Conservation (phyloP, 768 basidiomycete species). For the Tylopilus rubrobrunneus region DNA sequence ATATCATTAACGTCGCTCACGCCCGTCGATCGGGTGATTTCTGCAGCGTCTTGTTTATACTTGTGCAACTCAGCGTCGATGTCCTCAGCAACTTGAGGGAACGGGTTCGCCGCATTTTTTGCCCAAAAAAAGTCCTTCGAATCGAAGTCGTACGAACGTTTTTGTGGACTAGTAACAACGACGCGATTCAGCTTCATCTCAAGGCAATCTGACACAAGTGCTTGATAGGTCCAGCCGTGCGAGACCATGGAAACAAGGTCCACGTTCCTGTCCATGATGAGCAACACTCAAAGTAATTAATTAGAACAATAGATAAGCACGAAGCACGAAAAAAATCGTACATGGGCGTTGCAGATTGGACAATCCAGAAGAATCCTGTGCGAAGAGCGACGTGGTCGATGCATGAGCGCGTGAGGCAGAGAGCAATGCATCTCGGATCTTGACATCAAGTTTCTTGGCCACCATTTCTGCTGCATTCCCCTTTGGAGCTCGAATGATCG, state of each 20-base stretch:
- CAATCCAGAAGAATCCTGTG: constrained; percentile 77
- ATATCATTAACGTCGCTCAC: constrained; percentile 96
- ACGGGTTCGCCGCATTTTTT: constrained; percentile 92
- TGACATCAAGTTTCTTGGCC: constrained; percentile 91
- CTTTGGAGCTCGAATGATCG: constrained; percentile 89
- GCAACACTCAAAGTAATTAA: constrained; percentile 58
- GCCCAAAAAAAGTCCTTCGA: constrained; percentile 99
- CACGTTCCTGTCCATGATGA: constrained; percentile 91
- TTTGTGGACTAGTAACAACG: constrained; percentile 73
- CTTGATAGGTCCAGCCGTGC: constrained; percentile 99
- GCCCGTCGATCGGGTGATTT: constrained; percentile 93
- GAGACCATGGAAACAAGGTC: constrained; percentile 91
- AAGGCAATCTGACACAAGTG: constrained; percentile 94
- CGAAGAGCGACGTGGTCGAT: constrained; percentile 59
- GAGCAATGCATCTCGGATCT: constrained; percentile 82
- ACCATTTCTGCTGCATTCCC: constrained; percentile 99
- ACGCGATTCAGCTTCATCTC: constrained; percentile 97
- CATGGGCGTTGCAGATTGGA: constrained; percentile 86
- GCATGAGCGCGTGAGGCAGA: constrained; percentile 61
- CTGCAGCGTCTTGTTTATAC: constrained; percentile 94
- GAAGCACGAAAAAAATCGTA: constrained; percentile 35
- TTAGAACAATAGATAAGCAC: constrained; percentile 3
- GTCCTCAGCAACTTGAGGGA: constrained; percentile 98
- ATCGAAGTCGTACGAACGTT: constrained; percentile 88
- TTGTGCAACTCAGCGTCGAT: constrained; percentile 89